phyloP scores from a whole-genome alignment of 2,329 filamentous ascomycete genomes.

The Aureobasidium sp. region DNA sequence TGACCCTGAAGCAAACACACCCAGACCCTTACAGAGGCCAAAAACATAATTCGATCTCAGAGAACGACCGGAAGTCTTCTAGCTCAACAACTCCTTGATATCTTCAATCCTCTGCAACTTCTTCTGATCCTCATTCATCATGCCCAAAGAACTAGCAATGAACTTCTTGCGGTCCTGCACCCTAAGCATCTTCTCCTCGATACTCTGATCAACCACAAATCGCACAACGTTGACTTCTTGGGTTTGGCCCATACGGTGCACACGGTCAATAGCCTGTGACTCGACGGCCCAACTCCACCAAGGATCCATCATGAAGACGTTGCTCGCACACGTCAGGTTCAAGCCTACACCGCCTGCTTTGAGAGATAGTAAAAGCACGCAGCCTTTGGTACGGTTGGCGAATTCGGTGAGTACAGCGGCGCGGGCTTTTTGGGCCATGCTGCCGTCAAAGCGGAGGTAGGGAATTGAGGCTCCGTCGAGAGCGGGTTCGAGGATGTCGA shows the following conservation, averaged over 20 bases:
- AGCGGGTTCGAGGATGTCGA: constrained; percentile 81
- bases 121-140: constrained; percentile 94
- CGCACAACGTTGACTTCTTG: constrained; percentile 76
- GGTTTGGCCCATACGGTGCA: constrained; percentile 93
- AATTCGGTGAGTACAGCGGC: constrained; percentile 73
- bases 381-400: constrained; percentile 46
- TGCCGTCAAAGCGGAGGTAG: constrained; percentile 83
- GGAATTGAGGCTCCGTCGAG: constrained; percentile 63
- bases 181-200: constrained; percentile 89
- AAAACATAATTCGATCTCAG: neutral
- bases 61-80: neutral
- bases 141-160: constrained; percentile 85
- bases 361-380: constrained; percentile 73
- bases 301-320: constrained; percentile 98
- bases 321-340: constrained; percentile 79
- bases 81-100: constrained; percentile 77
- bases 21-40: neutral
- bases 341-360: constrained; percentile 88
- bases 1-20: neutral
- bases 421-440: constrained; percentile 77
- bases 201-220: constrained; percentile 83
- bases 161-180: constrained; percentile 96
- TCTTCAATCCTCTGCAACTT: constrained; percentile 84
- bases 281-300: constrained; percentile 99
- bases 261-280: constrained; percentile 92